Percentiles rank a stretch among this genome's conserved stretches.
Evolutionary conservation across 2,329 filamentous ascomycete genomes (phyloP).

Genomic region (Sordariomycetes sp.): DNA sequence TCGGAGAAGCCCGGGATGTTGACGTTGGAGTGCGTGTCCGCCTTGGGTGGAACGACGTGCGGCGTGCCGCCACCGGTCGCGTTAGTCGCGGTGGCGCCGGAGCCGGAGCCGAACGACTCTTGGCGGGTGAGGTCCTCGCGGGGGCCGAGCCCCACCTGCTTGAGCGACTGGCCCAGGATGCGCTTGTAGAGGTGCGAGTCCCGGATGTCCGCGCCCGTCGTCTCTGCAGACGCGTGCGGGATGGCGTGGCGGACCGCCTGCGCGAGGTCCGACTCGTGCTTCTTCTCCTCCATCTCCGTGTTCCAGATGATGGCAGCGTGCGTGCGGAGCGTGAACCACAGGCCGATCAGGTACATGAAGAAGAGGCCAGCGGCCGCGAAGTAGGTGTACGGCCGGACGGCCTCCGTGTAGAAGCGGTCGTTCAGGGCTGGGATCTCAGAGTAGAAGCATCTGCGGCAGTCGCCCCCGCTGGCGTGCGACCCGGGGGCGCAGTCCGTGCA

Average conservation of each 20-base stretch:
- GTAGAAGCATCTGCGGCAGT: slow-evolving; percentile 91
- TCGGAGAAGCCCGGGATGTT: slow-evolving; percentile 60
- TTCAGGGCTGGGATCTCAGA: slow-evolving; percentile 73
- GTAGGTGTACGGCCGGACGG: slow-evolving; percentile 88
- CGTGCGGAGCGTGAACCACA: slow-evolving; percentile 91
- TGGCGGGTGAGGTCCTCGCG: slow-evolving; percentile 30
- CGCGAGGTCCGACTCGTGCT: slow-evolving; percentile 29
- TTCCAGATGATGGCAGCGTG: slow-evolving; percentile 98
- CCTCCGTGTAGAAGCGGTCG: slow-evolving; percentile 80
- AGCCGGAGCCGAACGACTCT: slow-evolving; percentile 20
- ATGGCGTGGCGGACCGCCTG: slow-evolving; percentile 15
- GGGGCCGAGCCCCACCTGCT: slow-evolving; percentile 58
- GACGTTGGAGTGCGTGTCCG: slow-evolving; percentile 28
- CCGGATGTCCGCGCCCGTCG: slow-evolving; percentile 55
- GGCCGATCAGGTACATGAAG: slow-evolving; percentile 81
- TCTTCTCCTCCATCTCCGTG: slow-evolving; percentile 67
- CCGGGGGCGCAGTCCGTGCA: slow-evolving; percentile 50
- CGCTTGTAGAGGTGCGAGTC: slow-evolving; percentile 87
- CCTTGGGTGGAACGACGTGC: slow-evolving; percentile 68
- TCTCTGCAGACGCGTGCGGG: slow-evolving; percentile 24
- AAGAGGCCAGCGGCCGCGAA: slow-evolving; percentile 77
- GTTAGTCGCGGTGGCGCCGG: slow-evolving; percentile 18
- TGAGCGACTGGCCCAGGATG: slow-evolving; percentile 80
- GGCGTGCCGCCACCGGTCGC: slow-evolving; percentile 32
- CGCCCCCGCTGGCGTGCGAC: slow-evolving; percentile 27